A percentile compares a stretch with the other conserved stretches of the same genome.
phyloP scores from a whole-genome alignment of 2,329 filamentous ascomycete genomes.

The Epichloe sp. region DNA sequence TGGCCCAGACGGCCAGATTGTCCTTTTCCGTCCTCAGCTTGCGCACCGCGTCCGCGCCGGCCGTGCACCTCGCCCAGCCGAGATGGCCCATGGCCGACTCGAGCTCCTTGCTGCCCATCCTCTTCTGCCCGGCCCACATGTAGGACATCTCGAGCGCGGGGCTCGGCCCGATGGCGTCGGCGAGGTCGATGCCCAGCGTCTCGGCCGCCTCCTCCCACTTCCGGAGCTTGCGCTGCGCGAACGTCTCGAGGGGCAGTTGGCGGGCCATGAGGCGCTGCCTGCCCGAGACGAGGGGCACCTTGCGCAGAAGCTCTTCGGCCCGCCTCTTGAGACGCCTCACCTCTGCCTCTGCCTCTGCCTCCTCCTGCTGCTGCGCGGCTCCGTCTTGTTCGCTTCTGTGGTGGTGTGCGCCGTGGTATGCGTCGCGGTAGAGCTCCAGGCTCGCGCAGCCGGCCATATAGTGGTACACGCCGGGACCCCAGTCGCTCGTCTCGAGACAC shows the following conservation, averaged over 20 bases:
- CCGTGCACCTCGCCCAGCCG: slow-evolving; percentile 48
- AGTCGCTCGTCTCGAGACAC: slow-evolving; percentile 73
- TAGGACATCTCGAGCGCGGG: slow-evolving; percentile 87
- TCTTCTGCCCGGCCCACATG: slow-evolving; percentile 80
- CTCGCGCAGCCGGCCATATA: slow-evolving; percentile 73
- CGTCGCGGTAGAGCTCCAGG: slow-evolving; percentile 66
- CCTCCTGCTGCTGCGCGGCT: background rate
- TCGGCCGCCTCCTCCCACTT: slow-evolving; percentile 78
- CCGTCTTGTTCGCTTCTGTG: slow-evolving; percentile 9
- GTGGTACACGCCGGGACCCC: slow-evolving; percentile 82
- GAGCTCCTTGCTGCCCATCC: slow-evolving; percentile 57
- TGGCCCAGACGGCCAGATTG: slow-evolving; percentile 49
- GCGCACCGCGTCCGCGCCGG: slow-evolving; percentile 23
- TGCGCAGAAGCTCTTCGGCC: slow-evolving; percentile 57
- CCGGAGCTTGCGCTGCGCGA: slow-evolving; percentile 67
- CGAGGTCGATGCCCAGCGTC: slow-evolving; percentile 50
- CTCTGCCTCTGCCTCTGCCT: slow-evolving; percentile 19
- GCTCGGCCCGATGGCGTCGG: slow-evolving; percentile 69
- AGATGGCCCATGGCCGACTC: slow-evolving; percentile 50
- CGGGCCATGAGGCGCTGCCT: no score
- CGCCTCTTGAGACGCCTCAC: slow-evolving; percentile 45
- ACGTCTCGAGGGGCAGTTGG: slow-evolving; percentile 56
- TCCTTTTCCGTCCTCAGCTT: slow-evolving; percentile 41
- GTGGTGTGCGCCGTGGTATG: slow-evolving; percentile 30
- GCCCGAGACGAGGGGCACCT: slow-evolving; percentile 32